Evolutionary conservation across 2,329 filamentous ascomycete species (phyloP).

Genomic region (Cryphonectria carpinicola): DNA sequence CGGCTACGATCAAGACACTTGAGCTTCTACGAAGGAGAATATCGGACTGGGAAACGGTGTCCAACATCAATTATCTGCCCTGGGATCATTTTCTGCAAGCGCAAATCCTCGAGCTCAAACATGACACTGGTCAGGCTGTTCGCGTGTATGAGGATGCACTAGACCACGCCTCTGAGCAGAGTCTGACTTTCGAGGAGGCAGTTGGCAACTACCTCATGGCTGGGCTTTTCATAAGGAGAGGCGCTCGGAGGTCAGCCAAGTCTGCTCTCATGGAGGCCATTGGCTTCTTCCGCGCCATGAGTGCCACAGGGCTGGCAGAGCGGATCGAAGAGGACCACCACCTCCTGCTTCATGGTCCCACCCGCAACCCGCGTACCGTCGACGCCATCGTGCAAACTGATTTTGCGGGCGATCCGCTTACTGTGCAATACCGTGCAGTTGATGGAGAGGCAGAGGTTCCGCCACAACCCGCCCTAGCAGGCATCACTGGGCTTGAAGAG

Average conservation of each 20-base stretch:
- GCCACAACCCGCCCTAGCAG: slow-evolving; percentile 48
- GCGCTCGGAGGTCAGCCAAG: slow-evolving; percentile 69
- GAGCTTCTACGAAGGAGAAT: slow-evolving; percentile 62
- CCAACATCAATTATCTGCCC: slow-evolving; percentile 70
- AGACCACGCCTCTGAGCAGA: slow-evolving; percentile 71
- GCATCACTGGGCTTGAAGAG: slow-evolving; percentile 55
- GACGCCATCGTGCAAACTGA: slow-evolving; percentile 74
- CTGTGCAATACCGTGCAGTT: slow-evolving; percentile 55
- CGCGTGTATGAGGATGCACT: slow-evolving; percentile 70
- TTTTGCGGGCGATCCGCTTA: slow-evolving; percentile 61
- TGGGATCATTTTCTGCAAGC: slow-evolving; percentile 73
- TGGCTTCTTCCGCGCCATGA: slow-evolving; percentile 68
- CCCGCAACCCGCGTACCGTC: slow-evolving; percentile 58
- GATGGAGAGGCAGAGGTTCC: slow-evolving; percentile 52
- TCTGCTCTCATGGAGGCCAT: slow-evolving; percentile 71
- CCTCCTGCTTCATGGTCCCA: slow-evolving; percentile 66
- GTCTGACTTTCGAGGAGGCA: slow-evolving; percentile 72
- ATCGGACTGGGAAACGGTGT: slow-evolving; percentile 65
- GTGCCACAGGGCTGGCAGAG: slow-evolving; percentile 70
- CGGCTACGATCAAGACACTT: slow-evolving; percentile 57
- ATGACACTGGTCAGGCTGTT: slow-evolving; percentile 62
- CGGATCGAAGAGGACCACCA: slow-evolving; percentile 70
- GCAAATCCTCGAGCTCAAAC: slow-evolving; percentile 66
- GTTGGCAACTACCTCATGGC: slow-evolving; percentile 75
- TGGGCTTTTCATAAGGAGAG: slow-evolving; percentile 68